Base-by-base conservation (phyloP, 2,329 filamentous ascomycete species). In the Celoporthe dispersa region DNA sequence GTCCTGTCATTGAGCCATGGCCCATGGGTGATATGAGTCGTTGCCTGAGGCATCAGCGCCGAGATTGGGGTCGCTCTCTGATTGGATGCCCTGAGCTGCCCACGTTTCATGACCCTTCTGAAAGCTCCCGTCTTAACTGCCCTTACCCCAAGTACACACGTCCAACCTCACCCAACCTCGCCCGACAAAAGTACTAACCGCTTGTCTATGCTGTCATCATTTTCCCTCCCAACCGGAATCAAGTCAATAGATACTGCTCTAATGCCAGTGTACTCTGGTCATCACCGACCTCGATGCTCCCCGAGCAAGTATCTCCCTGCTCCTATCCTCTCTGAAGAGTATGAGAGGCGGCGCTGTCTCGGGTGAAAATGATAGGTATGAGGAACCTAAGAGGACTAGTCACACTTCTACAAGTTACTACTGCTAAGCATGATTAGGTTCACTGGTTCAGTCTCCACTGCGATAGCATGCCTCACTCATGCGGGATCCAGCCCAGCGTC, bases 91-190 rank as follows among this genome's bases (percentile, higher is more conserved):
- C 12, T 11, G 28, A 48, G 11, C 25, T 64, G 39, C 16, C 25
- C n/a, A 41, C 41, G 62, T 64, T 64, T 64, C 62, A 64, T 22
- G 62, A 28, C 28, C 19, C 8, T 51, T 64, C 60, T 37, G 39
- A 19, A 2, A 28, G 28, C 28, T 48, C 41, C 62, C 41, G 25
- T 31, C 62, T 48, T 41, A 44, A 28, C 5, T 31, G 3, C 33
- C 62, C 41, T 48, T 9, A n/a, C 44, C 44, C 44, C n/a, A 19
- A n/a, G 44, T n/a, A 48, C 19, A 41, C 11, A 41, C 12, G 3
- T 14, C 14, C 12, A 16, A 14, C 12, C 11, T 39, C 37, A 12
- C 37, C 37, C 37, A 2, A 5, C 39, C 39, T 41, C 39, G 12
- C 39, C 39, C 14, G 14, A 16, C 39, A 41, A 41, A 16, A 41